These are phyloP conservation scores for Breviolum minutum DNA, from an alignment of 73 alveolate species.

Conservation along the genomic window DNA sequence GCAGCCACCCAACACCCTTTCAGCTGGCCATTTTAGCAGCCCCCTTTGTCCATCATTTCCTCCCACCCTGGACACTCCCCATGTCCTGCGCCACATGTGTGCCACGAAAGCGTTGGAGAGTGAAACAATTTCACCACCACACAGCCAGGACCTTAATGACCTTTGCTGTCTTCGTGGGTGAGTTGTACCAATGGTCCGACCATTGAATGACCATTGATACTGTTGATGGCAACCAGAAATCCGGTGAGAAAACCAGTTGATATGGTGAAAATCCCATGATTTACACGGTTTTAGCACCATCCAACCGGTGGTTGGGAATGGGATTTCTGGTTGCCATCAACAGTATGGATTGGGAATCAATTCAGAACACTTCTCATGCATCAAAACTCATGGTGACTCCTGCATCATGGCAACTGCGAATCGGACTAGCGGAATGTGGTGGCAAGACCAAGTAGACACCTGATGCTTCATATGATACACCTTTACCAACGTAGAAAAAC, in stretches of 20 bases:
- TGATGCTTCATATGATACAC: too few species aligned
- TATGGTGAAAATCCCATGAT: too few species aligned
- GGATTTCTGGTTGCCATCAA: too few species aligned
- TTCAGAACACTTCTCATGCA: too few species aligned
- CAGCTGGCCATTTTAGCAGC: background rate
- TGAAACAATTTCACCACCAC: conserved; percentile 87
- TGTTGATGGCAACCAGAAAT: background rate
- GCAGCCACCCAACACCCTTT: too few species aligned
- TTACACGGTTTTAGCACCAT: too few species aligned
- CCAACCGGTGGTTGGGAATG: background rate
- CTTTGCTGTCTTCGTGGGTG: background rate
- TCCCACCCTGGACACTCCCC: background rate
- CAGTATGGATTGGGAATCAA: background rate
- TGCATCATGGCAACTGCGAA: too few species aligned
- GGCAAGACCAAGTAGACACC: too few species aligned
- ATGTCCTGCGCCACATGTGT: conserved; percentile 89
- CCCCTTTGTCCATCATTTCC: background rate
- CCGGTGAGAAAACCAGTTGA: background rate
- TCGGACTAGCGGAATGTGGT: too few species aligned
- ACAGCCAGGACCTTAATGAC: conserved; percentile 85
- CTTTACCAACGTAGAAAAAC: too few species aligned
- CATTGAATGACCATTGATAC: background rate
- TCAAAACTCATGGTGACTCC: too few species aligned
- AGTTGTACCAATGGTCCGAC: background rate
- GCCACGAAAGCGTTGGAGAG: conserved; percentile 75